A percentile compares a stretch with the other conserved stretches of the same genome.
Evolutionary conservation across 2,329 filamentous ascomycete species (phyloP).

Genomic region (Beauveria scarabaeidicola): DNA sequence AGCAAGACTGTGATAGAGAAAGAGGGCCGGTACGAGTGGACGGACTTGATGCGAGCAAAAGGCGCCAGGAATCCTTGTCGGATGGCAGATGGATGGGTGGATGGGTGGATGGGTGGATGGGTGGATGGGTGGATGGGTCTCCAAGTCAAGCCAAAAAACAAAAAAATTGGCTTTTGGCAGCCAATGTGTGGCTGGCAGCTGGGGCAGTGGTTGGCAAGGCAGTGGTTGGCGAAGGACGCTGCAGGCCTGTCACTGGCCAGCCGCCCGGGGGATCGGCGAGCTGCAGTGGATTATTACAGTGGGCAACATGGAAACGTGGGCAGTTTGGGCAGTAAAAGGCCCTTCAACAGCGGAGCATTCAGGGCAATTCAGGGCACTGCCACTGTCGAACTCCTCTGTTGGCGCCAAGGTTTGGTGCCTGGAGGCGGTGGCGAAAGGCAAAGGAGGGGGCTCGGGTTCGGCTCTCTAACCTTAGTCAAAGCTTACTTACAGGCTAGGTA

Average conservation of each 20-base stretch:
- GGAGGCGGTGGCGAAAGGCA: not conserved
- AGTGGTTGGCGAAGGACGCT: not conserved
- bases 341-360: no score
- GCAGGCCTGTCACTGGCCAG: not conserved
- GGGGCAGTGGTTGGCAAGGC: not conserved
- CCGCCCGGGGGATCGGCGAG: not conserved
- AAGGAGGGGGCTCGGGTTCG: no score
- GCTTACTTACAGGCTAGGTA: not conserved
- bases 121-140: not conserved
- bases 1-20: not conserved
- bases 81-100: not conserved
- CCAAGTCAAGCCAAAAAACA: no score
- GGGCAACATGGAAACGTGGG: not conserved
- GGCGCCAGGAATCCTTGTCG: slow-evolving; percentile 2
- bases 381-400: not conserved
- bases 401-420: not conserved
- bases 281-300: not conserved
- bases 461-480: not conserved
- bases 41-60: not conserved
- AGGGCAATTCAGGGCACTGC: not conserved
- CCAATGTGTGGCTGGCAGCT: not conserved
- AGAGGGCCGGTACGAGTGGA: not conserved
- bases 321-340: not conserved
- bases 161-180: not conserved
- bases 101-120: no score